Evolutionary conservation across 2,329 filamentous ascomycete genomes (phyloP).

Genomic region (Dothistroma pini): DNA sequence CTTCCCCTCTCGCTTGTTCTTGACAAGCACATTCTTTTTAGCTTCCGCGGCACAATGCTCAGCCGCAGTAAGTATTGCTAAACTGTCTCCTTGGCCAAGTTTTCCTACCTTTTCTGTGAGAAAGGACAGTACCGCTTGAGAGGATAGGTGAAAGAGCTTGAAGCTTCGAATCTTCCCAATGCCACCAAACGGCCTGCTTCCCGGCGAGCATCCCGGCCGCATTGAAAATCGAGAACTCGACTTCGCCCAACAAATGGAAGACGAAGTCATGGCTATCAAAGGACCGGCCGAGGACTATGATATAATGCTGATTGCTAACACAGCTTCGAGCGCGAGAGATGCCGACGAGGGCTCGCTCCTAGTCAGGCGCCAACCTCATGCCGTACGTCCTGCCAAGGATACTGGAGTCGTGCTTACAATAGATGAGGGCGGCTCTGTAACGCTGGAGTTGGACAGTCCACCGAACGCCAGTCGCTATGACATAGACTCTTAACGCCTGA

Average conservation of each 20-base stretch:
- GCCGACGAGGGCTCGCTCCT: neutral
- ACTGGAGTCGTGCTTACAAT: neutral
- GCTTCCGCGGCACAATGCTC: neutral
- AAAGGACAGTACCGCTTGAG: no score
- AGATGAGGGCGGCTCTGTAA: neutral
- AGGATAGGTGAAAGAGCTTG: neutral
- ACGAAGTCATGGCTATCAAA: neutral
- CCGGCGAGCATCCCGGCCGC: neutral
- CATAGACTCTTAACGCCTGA: no score
- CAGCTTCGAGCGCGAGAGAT: neutral
- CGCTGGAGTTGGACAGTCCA: no score
- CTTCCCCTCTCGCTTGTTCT: neutral
- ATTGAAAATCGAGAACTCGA: neutral
- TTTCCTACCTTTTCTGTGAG: no score
- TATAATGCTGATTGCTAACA: neutral
- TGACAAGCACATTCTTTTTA: neutral
- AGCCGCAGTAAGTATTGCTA: neutral
- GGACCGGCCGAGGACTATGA: neutral
- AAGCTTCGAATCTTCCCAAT: neutral
- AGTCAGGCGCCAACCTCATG: neutral
- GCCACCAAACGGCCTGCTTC: neutral
- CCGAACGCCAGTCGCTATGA: no score
- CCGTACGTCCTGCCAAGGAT: neutral
- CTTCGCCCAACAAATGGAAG: neutral
- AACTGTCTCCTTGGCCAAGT: neutral